Evolutionary conservation across 2,329 filamentous ascomycete species (phyloP).

Genomic region (Ophiostoma populinum): DNA sequence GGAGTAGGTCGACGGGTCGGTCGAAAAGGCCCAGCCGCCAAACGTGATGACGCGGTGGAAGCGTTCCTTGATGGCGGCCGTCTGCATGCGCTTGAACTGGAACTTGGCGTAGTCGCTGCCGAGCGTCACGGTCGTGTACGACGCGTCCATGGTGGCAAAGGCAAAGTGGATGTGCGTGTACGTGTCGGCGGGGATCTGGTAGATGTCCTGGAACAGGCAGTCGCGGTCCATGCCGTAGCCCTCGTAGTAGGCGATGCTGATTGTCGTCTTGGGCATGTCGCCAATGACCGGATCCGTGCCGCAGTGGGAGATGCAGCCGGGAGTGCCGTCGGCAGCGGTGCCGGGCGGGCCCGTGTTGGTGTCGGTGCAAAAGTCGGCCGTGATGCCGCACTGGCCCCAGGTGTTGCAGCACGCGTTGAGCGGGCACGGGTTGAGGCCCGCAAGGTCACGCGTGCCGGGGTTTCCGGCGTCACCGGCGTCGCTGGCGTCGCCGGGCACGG

Average conservation of each 20-base stretch:
- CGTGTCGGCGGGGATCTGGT: slow-evolving; percentile 11
- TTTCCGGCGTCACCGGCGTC: too few species aligned
- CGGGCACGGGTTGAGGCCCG: slow-evolving; percentile 16
- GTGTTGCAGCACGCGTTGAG: slow-evolving; percentile 18
- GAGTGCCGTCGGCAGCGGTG: slow-evolving; percentile 16
- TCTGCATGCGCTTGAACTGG: slow-evolving; percentile 17
- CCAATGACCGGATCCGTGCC: slow-evolving; percentile 18
- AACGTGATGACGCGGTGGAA: slow-evolving; percentile 24
- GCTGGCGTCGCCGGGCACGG: slow-evolving; percentile 11
- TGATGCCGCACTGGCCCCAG: slow-evolving; percentile 28
- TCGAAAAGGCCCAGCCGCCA: slow-evolving; percentile 28
- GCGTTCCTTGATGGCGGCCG: slow-evolving; percentile 12
- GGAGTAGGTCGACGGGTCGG: slow-evolving; percentile 17
- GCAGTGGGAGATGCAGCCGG: slow-evolving; percentile 25
- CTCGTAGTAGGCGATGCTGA: slow-evolving; percentile 21
- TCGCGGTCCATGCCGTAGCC: slow-evolving; percentile 16
- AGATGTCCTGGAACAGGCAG: slow-evolving; percentile 16
- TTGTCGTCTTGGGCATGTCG: neutral
- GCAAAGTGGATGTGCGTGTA: slow-evolving; percentile 18
- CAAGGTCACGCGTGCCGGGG: slow-evolving; percentile 7
- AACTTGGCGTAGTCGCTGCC: slow-evolving; percentile 8
- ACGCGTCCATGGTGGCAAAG: slow-evolving; percentile 15
- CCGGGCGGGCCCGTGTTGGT: slow-evolving; percentile 12
- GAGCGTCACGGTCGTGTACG: slow-evolving; percentile 11
- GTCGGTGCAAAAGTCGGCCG: slow-evolving; percentile 24